Evolutionary conservation across 148 eudicot genomes (phyloP), one percentile per base, ranked within the genome.

Genomic region (Suaeda aralocaspica): DNA sequence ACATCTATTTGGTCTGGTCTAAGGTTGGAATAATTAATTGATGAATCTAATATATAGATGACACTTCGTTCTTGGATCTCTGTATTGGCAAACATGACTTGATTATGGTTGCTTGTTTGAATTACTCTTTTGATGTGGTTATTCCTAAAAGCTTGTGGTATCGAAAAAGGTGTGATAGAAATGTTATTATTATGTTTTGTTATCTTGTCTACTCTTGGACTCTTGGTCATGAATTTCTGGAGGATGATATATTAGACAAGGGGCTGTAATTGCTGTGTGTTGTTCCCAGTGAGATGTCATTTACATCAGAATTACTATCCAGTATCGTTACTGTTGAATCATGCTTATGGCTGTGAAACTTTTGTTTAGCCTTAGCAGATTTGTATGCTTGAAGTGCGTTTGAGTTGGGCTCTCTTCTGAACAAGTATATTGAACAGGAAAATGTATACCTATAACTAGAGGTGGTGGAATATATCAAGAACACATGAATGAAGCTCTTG

Each of bases 401-500:
- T 39, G 67, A 63, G 24, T 55, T 58, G 57, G 52, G 44, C 50
- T 75, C 16, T 68, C 73, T 69, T 74, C 67, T 81, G 82, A 82
- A 74, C 36, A 64, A 77, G 62, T 68, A 56, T 78, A 71, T 74
- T 76, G 55, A 45, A 69, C 98, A 90, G 98, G 98, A 69, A 91
- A 94, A 89, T 94, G 99, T 73, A 94, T 94, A 77, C 99, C 99
- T 36, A 85, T 94, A 72, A 91, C 85, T 9, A 89, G 99, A 70
- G 97, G 96, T 28, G 99, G 87, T 71, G 99, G 99, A 64, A 86
- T 94, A 34, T 91, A 91, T 81, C 97, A 94, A 76, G 88, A 89
- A 50, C 88, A 91, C 83, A 94, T 94, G 99, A 83, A 84, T 52
- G 99, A 94, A 83, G 99, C 99, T 73, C 86, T 94, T 75, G 99